These are phyloP conservation scores for Epithemia pelagica DNA, from an alignment of 108 stramenopile species.

Conservation along the genomic window DNA sequence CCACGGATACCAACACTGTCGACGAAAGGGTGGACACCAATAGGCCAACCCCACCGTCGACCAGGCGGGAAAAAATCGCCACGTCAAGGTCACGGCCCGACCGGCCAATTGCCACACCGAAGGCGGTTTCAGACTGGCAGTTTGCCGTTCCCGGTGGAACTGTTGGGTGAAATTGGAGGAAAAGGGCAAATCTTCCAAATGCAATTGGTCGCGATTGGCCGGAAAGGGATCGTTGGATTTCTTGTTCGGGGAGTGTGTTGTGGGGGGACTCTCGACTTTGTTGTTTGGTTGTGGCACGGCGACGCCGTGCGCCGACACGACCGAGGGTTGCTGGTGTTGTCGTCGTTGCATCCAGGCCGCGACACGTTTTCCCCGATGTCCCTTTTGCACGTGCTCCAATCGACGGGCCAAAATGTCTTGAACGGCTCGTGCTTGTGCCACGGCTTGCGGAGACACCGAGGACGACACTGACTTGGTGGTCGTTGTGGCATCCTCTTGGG, in stretches of 20 bases:
- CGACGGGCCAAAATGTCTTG: slow-evolving; percentile 18
- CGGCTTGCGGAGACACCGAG: no score
- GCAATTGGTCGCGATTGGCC: no score
- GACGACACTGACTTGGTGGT: no score
- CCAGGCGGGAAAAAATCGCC: slow-evolving; percentile 30
- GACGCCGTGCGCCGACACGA: slow-evolving; percentile 34
- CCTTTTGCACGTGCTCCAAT: slow-evolving; percentile 20
- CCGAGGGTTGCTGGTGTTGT: slow-evolving; percentile 18
- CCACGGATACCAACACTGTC: slow-evolving; percentile 41
- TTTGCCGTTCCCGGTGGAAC: no score
- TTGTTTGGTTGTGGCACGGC: slow-evolving; percentile 16
- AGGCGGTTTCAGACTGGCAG: background rate
- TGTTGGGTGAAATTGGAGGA: slow-evolving; percentile 1
- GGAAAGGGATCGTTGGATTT: no score
- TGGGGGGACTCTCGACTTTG: no score
- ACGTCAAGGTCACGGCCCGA: slow-evolving; percentile 17
- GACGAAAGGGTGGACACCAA: slow-evolving; percentile 34
- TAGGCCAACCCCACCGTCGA: slow-evolving; percentile 32
- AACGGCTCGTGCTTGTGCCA: slow-evolving; percentile 6
- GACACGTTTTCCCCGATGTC: slow-evolving; percentile 25
- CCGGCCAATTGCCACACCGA: slow-evolving; percentile 13
- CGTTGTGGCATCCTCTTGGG: no score
- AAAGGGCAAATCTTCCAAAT: background rate
- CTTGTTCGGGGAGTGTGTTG: no score
- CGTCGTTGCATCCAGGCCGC: slow-evolving; percentile 16